These are phyloP conservation scores for Fennellomyces sp. DNA, from an alignment of 371 early-diverging fungal species.

Conservation along the genomic window DNA sequence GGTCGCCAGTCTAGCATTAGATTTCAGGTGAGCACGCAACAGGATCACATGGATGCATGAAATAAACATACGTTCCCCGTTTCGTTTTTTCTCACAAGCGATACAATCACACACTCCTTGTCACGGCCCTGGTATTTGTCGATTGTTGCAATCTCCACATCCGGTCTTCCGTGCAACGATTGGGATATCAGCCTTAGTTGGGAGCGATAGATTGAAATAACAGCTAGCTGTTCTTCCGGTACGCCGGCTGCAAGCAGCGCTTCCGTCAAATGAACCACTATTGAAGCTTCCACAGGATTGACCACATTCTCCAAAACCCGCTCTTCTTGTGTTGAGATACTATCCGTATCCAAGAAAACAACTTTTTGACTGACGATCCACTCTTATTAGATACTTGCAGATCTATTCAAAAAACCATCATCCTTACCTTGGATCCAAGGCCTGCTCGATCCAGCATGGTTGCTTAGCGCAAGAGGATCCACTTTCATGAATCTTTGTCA, in stretches of 20 bases:
- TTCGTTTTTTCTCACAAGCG: conserved; percentile 86
- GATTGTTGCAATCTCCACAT: conserved; percentile 80
- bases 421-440: conserved; percentile 65
- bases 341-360: conserved; percentile 86
- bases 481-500: conserved; percentile 24
- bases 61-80: conserved; percentile 57
- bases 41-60: background rate
- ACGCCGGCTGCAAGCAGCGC: conserved; percentile 71
- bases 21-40: background rate
- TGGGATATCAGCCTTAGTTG: conserved; percentile 74
- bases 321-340: conserved; percentile 61
- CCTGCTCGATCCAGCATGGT: conserved; percentile 66
- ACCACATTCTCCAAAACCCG: conserved; percentile 53
- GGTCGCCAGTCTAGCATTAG: conserved; percentile 73
- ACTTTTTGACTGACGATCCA: conserved; percentile 56
- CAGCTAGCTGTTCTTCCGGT: conserved; percentile 64
- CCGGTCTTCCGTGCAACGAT: conserved; percentile 26
- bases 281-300: conserved; percentile 70
- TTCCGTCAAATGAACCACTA: conserved; percentile 62
- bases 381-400: background rate
- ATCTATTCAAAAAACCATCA: background rate
- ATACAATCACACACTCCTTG: conserved; percentile 86
- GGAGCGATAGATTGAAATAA: conserved; percentile 87
- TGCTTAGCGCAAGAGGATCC: conserved; percentile 1
- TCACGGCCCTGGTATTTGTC: conserved; percentile 96